Base-by-base conservation (phyloP, 2,329 filamentous ascomycete species). In the Sporothrix globosa region DNA sequence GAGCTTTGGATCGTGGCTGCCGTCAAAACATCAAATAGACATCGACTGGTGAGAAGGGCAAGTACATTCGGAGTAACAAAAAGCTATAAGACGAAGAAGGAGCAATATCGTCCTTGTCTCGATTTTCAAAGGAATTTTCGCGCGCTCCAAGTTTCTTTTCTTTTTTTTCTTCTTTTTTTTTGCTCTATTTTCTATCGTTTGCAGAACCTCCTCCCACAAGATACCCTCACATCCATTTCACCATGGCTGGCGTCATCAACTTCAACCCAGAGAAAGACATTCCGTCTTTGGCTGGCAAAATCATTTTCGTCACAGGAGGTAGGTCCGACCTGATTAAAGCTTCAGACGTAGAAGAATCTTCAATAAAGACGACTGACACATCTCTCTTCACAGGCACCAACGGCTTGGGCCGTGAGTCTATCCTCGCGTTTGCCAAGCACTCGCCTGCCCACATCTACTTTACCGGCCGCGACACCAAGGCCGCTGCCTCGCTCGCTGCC, bases 261-360 rank as follows among this genome's bases (percentile, higher is more conserved):
- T 81, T 81, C 73, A 76, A 77, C 19, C 75, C 78, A 1, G 74
- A 74, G 0, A 77, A 54, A 1, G 78, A 82, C 71, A 82, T 84
- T 27, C 81, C 81, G 48, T 76, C 78, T 6, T 78, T 82, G 39
- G 67, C 74, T 1, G 79, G 77, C 63, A 81, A 83, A 71, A 80
- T 82, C 14, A 81, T 85, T 68, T 77, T 85, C 30, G 79, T 85
- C 48, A 85, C 83, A 0, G 83, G 83, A 56, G 83, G 81, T 68
- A 17, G 5, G 30, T 7, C 30, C 5, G 58, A 58, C 4, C 5
- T 46, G 11, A 24, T 3, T 30, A 13, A 21, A 4, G 24, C 34
- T 5, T 21, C 21, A 13, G n/a, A 27, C 44, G 2, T 48, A 14
- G 10, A 53, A 27, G 6, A 10, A 14, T 0, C 21, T 13, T 21